Base-by-base conservation (phyloP, 306 rosid species). In the Medicago arabica region DNA sequence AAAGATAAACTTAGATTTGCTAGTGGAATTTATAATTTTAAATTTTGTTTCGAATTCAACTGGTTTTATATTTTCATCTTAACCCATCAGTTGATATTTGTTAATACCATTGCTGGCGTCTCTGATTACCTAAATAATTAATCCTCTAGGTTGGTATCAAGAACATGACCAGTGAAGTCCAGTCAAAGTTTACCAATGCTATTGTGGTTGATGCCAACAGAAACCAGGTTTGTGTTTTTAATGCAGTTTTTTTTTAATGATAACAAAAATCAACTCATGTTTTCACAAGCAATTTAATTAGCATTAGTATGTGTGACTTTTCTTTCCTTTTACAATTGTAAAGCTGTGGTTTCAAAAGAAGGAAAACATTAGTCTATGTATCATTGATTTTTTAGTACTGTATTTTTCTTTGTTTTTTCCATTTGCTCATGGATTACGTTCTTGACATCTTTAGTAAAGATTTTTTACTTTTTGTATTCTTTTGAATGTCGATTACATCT, bases 91-190 rank as follows among this genome's bases (percentile, higher is more conserved):
- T 69, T 69, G 41, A 69, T 64, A 21, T 39, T 75, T 74, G 44
- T 60, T 65, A 31, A 39, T 72, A 74, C 72, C 47, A 10, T 72
- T 61, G 46, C 57, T 72, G 74, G 69, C 18, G 16, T 81, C 54
- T 81, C 40, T 77, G 50, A 77, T 43, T 85, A 77, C 40, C 31
- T 66, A 43, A 82, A 36, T 72, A 41, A 53, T 43, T 25, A 50
- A 69, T 81, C 78, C 14, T 78, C 41, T 81, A 96, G 99, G 96
- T 96, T 65, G 99, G 99, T 53, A 85, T 96, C 60, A 92, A 84
- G 85, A 85, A 89, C 83, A 89, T 81, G 87, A 85, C 90, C 75
- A 86, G 74, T 82, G 99, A 96, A 77, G 90, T 91, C 50, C 99
- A 90, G 78, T 85, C 97, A 41, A 96, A 87, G 86, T 78, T 89